phyloP scores from a whole-genome alignment of 805 yeast species.

The Kazachstania martiniae region DNA sequence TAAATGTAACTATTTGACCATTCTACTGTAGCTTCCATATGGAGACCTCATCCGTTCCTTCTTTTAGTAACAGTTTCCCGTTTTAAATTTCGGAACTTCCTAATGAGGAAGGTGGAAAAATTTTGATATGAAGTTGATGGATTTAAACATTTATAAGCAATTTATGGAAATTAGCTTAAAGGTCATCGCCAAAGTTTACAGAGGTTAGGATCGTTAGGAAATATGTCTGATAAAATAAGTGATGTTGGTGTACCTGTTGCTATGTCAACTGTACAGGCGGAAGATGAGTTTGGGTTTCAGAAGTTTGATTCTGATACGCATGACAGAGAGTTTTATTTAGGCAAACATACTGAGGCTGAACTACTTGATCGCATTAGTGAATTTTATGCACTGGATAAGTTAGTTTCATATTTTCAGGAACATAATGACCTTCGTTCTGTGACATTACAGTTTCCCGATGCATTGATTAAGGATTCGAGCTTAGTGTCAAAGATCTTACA shows the following conservation, averaged over 20 bases:
- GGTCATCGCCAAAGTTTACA: too few relatives aligned
- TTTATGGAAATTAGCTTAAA: not conserved
- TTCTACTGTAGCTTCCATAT: too few relatives aligned
- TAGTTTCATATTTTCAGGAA: conserved; percentile 32
- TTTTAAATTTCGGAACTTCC: too few relatives aligned
- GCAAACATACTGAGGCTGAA: conserved; percentile 17
- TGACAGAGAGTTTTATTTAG: conserved; percentile 24
- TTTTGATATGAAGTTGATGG: too few relatives aligned
- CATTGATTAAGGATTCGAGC: conserved; percentile 66
- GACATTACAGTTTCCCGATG: conserved; percentile 88
- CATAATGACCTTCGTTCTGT: conserved; percentile 36
- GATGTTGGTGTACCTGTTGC: conserved; percentile 44
- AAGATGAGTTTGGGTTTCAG: conserved; percentile 40
- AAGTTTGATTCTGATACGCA: conserved; percentile 25
- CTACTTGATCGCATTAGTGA: conserved; percentile 30
- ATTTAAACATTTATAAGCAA: too few relatives aligned
- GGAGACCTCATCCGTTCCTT: too few relatives aligned
- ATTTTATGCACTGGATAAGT: conserved; percentile 45
- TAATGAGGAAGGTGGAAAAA: too few relatives aligned
- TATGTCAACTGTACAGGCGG: conserved; percentile 66
- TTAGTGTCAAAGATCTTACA: conserved; percentile 50
- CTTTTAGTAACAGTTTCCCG: too few relatives aligned
- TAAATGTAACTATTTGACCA: too few relatives aligned
- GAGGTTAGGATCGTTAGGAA: too few relatives aligned
- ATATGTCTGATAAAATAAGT: not conserved